A percentile compares a stretch with the other conserved stretches of the same genome.
Evolutionary conservation across 352 stramenopile genomes (phyloP).

Genomic region (Aphanomyces euteiches): DNA sequence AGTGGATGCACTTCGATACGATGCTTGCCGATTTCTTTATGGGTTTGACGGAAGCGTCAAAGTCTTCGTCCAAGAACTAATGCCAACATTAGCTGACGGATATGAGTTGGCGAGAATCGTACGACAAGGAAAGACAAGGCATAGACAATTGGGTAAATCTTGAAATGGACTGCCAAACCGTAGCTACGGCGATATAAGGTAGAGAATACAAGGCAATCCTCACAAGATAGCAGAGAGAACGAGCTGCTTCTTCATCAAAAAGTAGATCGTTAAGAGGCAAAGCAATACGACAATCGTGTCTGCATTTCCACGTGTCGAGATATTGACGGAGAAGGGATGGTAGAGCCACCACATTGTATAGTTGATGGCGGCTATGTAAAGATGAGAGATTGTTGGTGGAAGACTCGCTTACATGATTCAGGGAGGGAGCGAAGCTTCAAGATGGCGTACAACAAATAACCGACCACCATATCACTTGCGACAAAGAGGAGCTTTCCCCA

Average conservation of each 20-base stretch:
- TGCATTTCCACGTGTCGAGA: constrained; percentile 97
- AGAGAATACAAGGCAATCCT: constrained; percentile 18
- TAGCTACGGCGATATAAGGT: constrained; percentile 51
- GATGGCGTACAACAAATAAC: constrained; percentile 85
- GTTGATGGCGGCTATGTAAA: constrained; percentile 22
- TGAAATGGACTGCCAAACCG: constrained; percentile 95
- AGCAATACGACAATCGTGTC: constrained; percentile 94
- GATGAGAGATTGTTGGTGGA: background rate
- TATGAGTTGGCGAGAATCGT: constrained; percentile 19
- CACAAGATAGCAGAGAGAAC: constrained; percentile 67
- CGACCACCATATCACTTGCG: constrained; percentile 90
- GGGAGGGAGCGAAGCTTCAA: constrained; percentile 61
- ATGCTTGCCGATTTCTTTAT: background rate
- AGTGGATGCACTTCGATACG: constrained; percentile 40
- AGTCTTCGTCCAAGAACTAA: constrained; percentile 69
- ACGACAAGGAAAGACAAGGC: constrained; percentile 83
- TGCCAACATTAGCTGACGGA: background rate
- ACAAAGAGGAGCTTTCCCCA: constrained; percentile 97
- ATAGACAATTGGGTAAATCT: constrained; percentile 99
- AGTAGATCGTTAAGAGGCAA: constrained; percentile 88
- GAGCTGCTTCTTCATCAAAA: constrained; percentile 78
- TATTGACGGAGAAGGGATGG: constrained; percentile 98
- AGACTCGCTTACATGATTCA: constrained; percentile 39
- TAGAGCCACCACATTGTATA: constrained; percentile 89
- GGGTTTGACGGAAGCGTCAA: constrained; percentile 38